phyloP scores from a whole-genome alignment of 352 stramenopile genomes.

The Sclerospora graminicola region DNA sequence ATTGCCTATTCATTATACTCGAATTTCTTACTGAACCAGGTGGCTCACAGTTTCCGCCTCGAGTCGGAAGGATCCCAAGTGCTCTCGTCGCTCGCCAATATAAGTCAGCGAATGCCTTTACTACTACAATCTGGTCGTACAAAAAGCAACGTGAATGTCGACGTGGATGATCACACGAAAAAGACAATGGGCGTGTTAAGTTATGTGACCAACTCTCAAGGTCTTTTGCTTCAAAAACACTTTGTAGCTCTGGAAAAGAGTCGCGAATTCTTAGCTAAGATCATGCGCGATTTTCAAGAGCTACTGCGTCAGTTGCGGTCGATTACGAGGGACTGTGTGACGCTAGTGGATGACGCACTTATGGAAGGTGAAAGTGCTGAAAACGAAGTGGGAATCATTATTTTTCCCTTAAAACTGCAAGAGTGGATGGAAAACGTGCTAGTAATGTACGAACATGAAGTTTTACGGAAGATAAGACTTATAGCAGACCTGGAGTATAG shows the following conservation, averaged over 20 bases:
- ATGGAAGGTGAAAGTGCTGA: constrained; percentile 14
- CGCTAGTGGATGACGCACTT: constrained; percentile 19
- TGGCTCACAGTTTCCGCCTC: constrained; percentile 36
- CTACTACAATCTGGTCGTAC: constrained; percentile 14
- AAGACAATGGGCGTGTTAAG: constrained; percentile 34
- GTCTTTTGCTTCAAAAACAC: constrained; percentile 46
- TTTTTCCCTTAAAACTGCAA: constrained; percentile 23
- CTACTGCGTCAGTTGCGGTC: constrained; percentile 28
- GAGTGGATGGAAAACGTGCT: constrained; percentile 75
- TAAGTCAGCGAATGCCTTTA: constrained; percentile 42
- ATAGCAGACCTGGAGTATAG: constrained; percentile 45
- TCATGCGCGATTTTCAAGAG: constrained; percentile 40
- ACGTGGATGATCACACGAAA: constrained; percentile 1
- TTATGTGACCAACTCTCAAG: constrained; percentile 24
- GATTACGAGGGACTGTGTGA: constrained; percentile 26
- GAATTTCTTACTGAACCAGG: constrained; percentile 14
- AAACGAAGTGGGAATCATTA: constrained; percentile 9
- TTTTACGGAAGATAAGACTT: constrained; percentile 42
- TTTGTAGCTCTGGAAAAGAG: constrained; percentile 66
- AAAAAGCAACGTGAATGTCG: not conserved
- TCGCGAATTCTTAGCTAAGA: constrained; percentile 36
- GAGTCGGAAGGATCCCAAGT: constrained; percentile 57
- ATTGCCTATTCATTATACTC: not conserved
- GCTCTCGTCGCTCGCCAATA: constrained; percentile 58
- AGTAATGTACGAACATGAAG: constrained; percentile 55